Base-by-base conservation (phyloP, 441 rosid genomes). In the Erodium chrysanthum region DNA sequence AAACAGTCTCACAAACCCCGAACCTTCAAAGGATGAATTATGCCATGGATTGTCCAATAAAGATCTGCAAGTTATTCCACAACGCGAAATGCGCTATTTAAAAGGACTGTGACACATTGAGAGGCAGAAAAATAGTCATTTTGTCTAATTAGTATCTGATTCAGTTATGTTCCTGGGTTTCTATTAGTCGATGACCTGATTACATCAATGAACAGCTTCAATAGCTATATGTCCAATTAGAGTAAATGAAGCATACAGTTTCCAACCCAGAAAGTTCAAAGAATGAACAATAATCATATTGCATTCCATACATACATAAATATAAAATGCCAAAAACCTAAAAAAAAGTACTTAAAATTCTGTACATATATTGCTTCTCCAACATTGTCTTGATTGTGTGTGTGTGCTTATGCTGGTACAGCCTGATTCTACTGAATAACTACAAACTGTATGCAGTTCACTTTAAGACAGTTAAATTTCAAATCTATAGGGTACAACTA, bases 41-140 rank as follows among this genome's bases (percentile, higher is more conserved):
- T 95, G 97, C 97, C 97, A 95, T 37, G 99, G 99, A 80, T 92
- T 95, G 77, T 92, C 97, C 86, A 91, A 78, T 68, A 87, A 84
- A 73, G 86, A 78, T 80, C 99, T 95, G 88, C 82, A 77, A 74
- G 59, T 71, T 33, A 27, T 67, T 65, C 70, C 27, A 67, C 27
- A 50, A 15, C 4, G 35, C 33, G 22, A 44, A 44, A 66, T 11
- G 14, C 10, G 71, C 68, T 52, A 79, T 63, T 37, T 70, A 69
- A 74, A 37, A 54, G 0, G 62, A 7, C 12, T 18, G 58, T 46
- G 21, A 35, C 40, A 42, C 60, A 67, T 29, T 25, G 8, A 46
- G 64, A 50, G 67, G 9, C 22, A 21, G 1, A n/a, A 7, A 7
- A 68, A 29, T 68, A 66, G 23, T 37, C 44, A 33, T 4, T 29